Evolutionary conservation across 176 grass and related monocot genomes (phyloP).

Genomic region (Juncus effusus): DNA sequence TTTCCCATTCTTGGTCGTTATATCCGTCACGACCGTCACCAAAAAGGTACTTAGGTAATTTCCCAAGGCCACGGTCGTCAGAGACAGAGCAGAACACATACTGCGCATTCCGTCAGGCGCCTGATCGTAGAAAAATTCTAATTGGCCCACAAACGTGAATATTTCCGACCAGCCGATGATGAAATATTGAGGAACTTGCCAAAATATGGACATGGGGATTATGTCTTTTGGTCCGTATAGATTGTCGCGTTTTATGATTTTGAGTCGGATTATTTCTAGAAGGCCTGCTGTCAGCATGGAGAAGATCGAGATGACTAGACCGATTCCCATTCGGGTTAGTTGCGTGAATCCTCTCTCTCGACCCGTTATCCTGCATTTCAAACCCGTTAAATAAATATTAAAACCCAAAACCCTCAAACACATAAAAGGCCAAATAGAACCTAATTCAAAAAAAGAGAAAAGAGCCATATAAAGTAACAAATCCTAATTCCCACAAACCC

Average conservation of each 20-base stretch:
- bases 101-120: slow-evolving; percentile 80
- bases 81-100: slow-evolving; percentile 66
- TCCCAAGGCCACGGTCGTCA: slow-evolving; percentile 60
- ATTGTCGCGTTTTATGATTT: slow-evolving; percentile 19
- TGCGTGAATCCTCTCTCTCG: slow-evolving; percentile 59
- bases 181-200: slow-evolving; percentile 84
- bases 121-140: slow-evolving; percentile 97
- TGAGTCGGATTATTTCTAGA: slow-evolving; percentile 56
- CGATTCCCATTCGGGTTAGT: slow-evolving; percentile 93
- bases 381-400: background rate
- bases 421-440: no score
- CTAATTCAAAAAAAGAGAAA: no score
- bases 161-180: slow-evolving; percentile 68
- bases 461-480: no score
- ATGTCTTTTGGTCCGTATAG: slow-evolving; percentile 37
- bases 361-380: slow-evolving; percentile 40
- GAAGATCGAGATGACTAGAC: slow-evolving; percentile 69
- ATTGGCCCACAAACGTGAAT: slow-evolving; percentile 72
- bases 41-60: slow-evolving; percentile 78
- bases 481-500: background rate
- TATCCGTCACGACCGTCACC: slow-evolving; percentile 50
- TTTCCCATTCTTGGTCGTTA: slow-evolving; percentile 47
- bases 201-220: slow-evolving; percentile 79
- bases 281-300: slow-evolving; percentile 61
- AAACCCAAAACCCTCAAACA: background rate